Percentiles rank a stretch among this genome's conserved stretches.
phyloP scores from a whole-genome alignment of 1,284 basidiomycete species.

The Bondarzewia mesenterica region DNA sequence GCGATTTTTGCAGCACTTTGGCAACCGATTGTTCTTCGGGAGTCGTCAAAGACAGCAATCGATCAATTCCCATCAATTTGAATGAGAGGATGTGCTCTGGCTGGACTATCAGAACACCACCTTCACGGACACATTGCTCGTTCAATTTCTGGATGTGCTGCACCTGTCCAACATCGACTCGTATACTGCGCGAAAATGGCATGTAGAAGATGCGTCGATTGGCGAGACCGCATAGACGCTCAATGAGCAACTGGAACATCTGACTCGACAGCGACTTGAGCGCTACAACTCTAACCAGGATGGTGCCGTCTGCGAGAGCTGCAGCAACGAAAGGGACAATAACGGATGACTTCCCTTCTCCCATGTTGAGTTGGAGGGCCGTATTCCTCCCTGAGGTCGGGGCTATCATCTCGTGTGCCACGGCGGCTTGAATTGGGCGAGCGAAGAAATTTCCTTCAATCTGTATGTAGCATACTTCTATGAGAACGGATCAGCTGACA shows the following conservation, averaged over 20 bases:
- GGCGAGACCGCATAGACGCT: conserved; percentile 32
- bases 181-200: conserved; percentile 37
- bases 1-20: conserved; percentile 15
- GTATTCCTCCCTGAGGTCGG: conserved; percentile 29
- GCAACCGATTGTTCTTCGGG: neutral
- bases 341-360: conserved; percentile 49
- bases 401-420: conserved; percentile 39
- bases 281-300: conserved; percentile 37
- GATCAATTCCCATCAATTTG: conserved; percentile 34
- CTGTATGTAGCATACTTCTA: conserved; percentile 16
- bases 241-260: conserved; percentile 41
- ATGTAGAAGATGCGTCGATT: conserved; percentile 40
- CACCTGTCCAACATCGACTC: conserved; percentile 15
- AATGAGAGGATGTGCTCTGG: conserved; percentile 49
- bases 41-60: conserved; percentile 5
- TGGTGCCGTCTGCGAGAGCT: conserved; percentile 31
- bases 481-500: neutral
- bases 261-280: conserved; percentile 33
- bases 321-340: conserved; percentile 37
- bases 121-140: conserved; percentile 27
- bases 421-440: conserved; percentile 30
- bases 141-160: conserved; percentile 23
- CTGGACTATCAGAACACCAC: conserved; percentile 38
- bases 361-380: conserved; percentile 48
- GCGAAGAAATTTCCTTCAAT: conserved; percentile 34